A percentile compares a stretch with the other conserved stretches of the same genome.
Evolutionary conservation across 2,329 filamentous ascomycete genomes (phyloP).

Genomic region (Rhytidhysteron rufulum): DNA sequence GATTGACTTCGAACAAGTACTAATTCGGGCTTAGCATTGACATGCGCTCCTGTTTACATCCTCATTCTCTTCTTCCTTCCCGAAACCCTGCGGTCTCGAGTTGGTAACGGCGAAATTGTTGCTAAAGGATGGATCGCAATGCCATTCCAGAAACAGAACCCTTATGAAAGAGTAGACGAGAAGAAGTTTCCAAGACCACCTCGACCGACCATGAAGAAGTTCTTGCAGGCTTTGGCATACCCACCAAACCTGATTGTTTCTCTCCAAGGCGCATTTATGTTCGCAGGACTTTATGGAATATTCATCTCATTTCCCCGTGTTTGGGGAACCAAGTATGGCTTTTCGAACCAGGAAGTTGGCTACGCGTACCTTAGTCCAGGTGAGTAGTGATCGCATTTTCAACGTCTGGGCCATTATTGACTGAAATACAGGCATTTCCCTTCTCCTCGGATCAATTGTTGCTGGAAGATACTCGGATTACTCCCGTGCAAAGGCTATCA

Average conservation of each 20-base stretch:
- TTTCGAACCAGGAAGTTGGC: slow-evolving; percentile 10
- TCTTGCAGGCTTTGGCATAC: neutral
- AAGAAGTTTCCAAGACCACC: too few relatives aligned
- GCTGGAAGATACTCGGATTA: slow-evolving; percentile 38
- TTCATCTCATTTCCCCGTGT: neutral
- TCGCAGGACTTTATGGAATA: neutral
- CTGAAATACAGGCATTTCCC: slow-evolving; percentile 18
- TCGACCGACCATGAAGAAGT: slow-evolving; percentile 3
- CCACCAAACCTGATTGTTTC: neutral
- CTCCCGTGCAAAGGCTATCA: neutral
- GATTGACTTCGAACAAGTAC: neutral
- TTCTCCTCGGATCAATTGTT: slow-evolving; percentile 34
- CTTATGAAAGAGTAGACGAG: neutral
- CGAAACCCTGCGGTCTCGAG: slow-evolving; percentile 44
- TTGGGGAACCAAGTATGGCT: slow-evolving; percentile 9
- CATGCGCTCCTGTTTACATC: slow-evolving; percentile 22
- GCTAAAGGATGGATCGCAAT: slow-evolving; percentile 12
- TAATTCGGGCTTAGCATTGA: too few relatives aligned
- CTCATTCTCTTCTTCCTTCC: slow-evolving; percentile 40
- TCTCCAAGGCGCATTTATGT: neutral
- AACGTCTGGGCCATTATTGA: too few relatives aligned
- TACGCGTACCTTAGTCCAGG: neutral
- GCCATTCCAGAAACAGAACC: slow-evolving; percentile 1
- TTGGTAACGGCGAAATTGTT: slow-evolving; percentile 40
- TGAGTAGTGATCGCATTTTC: too few relatives aligned